A percentile compares a stretch with the other conserved stretches of the same genome.
Evolutionary conservation across 306 rosid species (phyloP).

Genomic region (Lathyrus oleraceus): DNA sequence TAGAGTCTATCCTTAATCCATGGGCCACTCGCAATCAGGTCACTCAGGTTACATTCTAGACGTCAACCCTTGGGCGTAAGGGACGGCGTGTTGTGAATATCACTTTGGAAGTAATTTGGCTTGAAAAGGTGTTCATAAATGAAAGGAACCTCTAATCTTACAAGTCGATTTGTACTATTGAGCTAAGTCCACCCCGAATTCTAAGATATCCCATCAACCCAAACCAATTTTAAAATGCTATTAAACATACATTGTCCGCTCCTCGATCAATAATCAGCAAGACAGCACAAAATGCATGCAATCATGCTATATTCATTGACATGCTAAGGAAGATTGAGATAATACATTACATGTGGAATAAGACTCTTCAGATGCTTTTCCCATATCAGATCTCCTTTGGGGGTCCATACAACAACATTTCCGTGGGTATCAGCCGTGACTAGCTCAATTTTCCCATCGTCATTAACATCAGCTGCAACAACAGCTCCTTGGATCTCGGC

Average conservation of each 20-base stretch:
- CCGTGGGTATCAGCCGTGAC: conserved; percentile 91
- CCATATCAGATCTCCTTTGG: conserved; percentile 89
- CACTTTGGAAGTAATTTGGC: neutral
- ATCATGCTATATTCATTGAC: conserved; percentile 18
- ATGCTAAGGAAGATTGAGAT: conserved; percentile 26
- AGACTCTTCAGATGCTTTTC: conserved; percentile 87
- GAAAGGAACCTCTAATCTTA: neutral
- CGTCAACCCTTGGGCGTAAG: neutral
- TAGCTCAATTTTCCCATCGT: conserved; percentile 96
- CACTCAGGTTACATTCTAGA: neutral
- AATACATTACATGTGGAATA: conserved; percentile 72
- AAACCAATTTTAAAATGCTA: conserved; percentile 15
- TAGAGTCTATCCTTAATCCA: neutral
- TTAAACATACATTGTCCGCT: neutral
- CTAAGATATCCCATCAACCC: conserved; percentile 26
- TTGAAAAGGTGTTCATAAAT: neutral
- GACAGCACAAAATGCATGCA: conserved; percentile 1
- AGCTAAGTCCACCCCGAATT: neutral
- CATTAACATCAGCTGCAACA: conserved; percentile 95
- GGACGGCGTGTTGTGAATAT: neutral
- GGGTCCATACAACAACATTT: conserved; percentile 95
- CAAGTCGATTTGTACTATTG: neutral
- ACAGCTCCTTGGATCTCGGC: conserved; percentile 94
- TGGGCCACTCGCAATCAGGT: neutral
- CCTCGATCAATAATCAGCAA: neutral